phyloP scores from a whole-genome alignment of 116 monocot species.

The Dioscorea cayenensis region DNA sequence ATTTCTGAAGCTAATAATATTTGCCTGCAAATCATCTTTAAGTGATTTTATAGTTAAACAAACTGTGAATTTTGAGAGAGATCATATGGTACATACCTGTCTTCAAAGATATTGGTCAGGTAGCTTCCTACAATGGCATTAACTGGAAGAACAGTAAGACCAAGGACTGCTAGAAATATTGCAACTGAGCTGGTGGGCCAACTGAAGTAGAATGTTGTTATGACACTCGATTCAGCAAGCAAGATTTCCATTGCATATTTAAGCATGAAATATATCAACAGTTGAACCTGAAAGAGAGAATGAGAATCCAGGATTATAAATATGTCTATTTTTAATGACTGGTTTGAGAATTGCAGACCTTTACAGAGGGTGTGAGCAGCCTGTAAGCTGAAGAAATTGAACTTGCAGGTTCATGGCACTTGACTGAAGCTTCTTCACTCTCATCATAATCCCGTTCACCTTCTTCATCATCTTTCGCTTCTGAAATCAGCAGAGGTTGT shows the following conservation, averaged over 20 bases:
- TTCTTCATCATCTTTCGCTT: slow-evolving; percentile 37
- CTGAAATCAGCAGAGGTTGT: slow-evolving; percentile 45
- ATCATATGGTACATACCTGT: slow-evolving; percentile 23
- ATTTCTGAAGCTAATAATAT: slow-evolving; percentile 73
- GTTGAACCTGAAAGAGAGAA: neutral
- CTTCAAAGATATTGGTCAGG: slow-evolving; percentile 44
- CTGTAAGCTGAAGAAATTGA: slow-evolving; percentile 80
- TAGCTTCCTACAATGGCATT: slow-evolving; percentile 49
- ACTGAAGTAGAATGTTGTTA: slow-evolving; percentile 30
- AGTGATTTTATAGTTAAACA: neutral
- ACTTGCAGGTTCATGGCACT: slow-evolving; percentile 57
- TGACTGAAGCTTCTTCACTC: slow-evolving; percentile 62
- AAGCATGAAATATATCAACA: slow-evolving; percentile 15
- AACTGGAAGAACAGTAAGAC: slow-evolving; percentile 70
- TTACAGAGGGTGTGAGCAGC: slow-evolving; percentile 91
- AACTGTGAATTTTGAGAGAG: neutral
- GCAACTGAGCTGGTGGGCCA: slow-evolving; percentile 37
- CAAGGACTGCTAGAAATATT: slow-evolving; percentile 36
- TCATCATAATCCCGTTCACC: slow-evolving; percentile 53
- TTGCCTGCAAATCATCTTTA: slow-evolving; percentile 48
- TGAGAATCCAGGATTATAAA: neutral
- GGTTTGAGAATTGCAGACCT: slow-evolving; percentile 33
- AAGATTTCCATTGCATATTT: slow-evolving; percentile 45
- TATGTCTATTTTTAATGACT: neutral
- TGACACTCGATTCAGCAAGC: slow-evolving; percentile 39